Percentiles rank a stretch among this genome's conserved stretches.
These are phyloP conservation scores for Pyronema domesticum DNA, from an alignment of 495 filamentous ascomycete species.

Conservation along the genomic window DNA sequence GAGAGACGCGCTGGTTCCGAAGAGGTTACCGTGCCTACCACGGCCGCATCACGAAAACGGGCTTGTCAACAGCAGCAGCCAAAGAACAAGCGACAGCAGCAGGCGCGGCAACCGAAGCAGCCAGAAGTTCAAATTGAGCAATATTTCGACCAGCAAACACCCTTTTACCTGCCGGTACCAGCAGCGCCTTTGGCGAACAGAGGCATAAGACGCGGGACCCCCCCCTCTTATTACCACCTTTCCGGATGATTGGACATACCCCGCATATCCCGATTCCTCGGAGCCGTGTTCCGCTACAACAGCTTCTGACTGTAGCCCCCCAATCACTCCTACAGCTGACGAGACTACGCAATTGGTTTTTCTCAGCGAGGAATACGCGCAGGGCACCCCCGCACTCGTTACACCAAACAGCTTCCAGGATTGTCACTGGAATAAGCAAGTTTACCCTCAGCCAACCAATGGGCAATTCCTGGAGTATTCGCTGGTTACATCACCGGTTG, in stretches of 20 bases:
- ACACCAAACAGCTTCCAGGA: conserved; percentile 9
- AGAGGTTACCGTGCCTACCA: background rate
- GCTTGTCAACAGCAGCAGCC: conserved; percentile 10
- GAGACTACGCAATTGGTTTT: background rate
- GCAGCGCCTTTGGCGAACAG: too few relatives aligned
- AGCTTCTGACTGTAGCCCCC: background rate
- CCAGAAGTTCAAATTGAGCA: background rate
- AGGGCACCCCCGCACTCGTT: conserved; percentile 4
- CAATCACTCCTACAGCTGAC: background rate
- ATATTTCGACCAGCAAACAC: background rate
- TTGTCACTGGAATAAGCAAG: background rate
- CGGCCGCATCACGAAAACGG: conserved; percentile 2
- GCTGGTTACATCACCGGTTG: background rate
- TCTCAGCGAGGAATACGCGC: background rate
- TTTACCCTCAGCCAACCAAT: background rate
- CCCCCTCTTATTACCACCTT: too few relatives aligned
- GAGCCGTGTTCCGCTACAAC: conserved; percentile 1
- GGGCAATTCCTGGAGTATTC: background rate
- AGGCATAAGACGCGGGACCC: too few relatives aligned
- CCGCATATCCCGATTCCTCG: too few relatives aligned
- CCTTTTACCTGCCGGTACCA: too few relatives aligned
- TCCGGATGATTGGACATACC: too few relatives aligned
- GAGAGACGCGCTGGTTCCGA: conserved; percentile 20
- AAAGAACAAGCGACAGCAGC: background rate
- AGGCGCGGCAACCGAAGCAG: background rate